Evolutionary conservation across 192 early-diverging fungal genomes (phyloP), one percentile per base, ranked within the genome.

Genomic region (Backusella mclennaniae): DNA sequence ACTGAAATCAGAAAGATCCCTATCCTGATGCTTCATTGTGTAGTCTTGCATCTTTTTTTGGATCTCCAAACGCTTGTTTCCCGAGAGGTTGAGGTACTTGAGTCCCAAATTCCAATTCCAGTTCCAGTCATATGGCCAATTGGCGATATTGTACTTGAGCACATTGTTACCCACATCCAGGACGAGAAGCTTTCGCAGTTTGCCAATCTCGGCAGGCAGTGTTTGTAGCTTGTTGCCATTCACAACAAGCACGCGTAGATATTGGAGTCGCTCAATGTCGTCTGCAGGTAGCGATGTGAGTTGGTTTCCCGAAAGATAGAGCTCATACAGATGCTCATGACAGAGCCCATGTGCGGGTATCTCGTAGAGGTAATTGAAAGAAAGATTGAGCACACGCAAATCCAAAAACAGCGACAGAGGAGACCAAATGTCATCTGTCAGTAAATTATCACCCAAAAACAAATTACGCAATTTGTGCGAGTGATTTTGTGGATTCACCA

Each of bases 51-150:
- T 89, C 23, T 83, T 84, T 68, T 83, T 88, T 69, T 95, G 94
- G 82, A 97, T 96, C 82, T 96, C 94, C 33, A 97, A 83, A 56
- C 95, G 83, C 78, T 94, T 93, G 80, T 97, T 97, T 69, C 95
- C 94, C 4, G 95, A 96, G 74, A 97, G 86, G 77, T 96, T 96
- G n/a, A 97, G 87, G 68, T 96, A 97, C 79, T 92, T 92, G 21
- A 97, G 88, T 15, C 92, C 91, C 31, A 94, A 81, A 78, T 97
- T 97, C 94, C 94, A 96, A 78, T 95, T 96, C 94, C 96, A 97
- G 78, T 97, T 97, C 96, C 96, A 97, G 80, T 97, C 96, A 79
- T 94, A 96, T 12, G 92, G 94, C 95, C 95, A 97, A 81, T 97
- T 97, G 42, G 93, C 89, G 70, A 96, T 95, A 76, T 97, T 97